These are phyloP conservation scores for Vitis rupestris DNA, from an alignment of 164 flowering plant genomes.

Conservation along the genomic window DNA sequence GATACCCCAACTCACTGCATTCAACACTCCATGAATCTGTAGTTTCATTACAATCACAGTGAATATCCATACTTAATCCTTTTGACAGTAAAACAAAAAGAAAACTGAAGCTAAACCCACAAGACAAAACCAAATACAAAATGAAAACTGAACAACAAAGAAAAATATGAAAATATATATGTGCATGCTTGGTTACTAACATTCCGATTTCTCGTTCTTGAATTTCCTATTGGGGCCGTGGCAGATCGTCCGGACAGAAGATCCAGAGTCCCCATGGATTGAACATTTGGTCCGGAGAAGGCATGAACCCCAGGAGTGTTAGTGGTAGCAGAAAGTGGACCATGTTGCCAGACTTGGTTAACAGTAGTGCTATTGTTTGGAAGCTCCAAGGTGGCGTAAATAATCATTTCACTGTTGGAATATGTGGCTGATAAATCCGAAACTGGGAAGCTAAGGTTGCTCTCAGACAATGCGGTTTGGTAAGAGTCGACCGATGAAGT, in stretches of 20 bases:
- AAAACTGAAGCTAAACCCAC: neutral
- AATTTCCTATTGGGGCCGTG: slow-evolving; percentile 18
- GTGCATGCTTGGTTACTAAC: neutral
- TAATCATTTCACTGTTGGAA: slow-evolving; percentile 33
- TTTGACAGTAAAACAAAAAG: neutral
- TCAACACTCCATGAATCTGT: slow-evolving; percentile 82
- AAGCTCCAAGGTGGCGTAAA: slow-evolving; percentile 50
- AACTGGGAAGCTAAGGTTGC: slow-evolving; percentile 29
- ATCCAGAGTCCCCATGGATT: slow-evolving; percentile 39
- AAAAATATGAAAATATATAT: neutral
- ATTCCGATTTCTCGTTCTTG: slow-evolving; percentile 45
- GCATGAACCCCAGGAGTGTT: slow-evolving; percentile 25
- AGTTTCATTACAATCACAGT: neutral
- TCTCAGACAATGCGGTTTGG: slow-evolving; percentile 27
- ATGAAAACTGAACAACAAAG: neutral
- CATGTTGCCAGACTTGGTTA: slow-evolving; percentile 73
- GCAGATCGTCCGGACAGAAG: slow-evolving; percentile 36
- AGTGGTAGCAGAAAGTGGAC: slow-evolving; percentile 25
- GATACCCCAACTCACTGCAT: slow-evolving; percentile 78
- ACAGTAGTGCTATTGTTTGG: slow-evolving; percentile 20
- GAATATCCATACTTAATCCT: neutral
- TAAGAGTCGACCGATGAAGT: slow-evolving; percentile 34
- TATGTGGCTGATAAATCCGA: neutral
- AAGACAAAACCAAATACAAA: neutral
- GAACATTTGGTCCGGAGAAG: slow-evolving; percentile 18